Evolutionary conservation across 1,284 basidiomycete genomes (phyloP), one percentile per base, ranked within the genome.

Genomic region (Ceratobasidium theobromae): DNA sequence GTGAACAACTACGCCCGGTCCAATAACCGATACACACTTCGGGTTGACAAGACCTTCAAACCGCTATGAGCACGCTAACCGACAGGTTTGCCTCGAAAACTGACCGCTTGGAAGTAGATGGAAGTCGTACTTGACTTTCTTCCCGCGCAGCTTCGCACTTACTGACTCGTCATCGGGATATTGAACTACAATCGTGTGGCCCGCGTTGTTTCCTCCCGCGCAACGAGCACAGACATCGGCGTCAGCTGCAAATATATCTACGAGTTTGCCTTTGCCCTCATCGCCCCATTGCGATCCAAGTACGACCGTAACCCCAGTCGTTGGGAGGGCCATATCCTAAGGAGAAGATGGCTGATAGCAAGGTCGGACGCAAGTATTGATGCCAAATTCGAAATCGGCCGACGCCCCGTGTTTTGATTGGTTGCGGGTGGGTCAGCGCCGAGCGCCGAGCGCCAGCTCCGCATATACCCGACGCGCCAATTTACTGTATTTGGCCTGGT

Each of bases 201-300:
- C 97, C 45, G 96, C 96, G 76, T 99, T 99, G 81, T 98, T 98
- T 18, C 96, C 97, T 28, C 96, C 96, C 4, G 96, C 96, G 77
- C 95, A 98, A 52, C 96, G 86, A 35, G 95, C 96, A 74, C 95
- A 98, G 74, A 99, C 79, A 76, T 99, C 96, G 72, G 87, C 85
- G 64, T 96, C 86, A 21, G 88, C 91, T 51, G 93, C 84, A 72
- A 97, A 82, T 75, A 97, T 89, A 77, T 99, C 93, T 69, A 95
- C 94, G 69, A 98, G 86, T 79, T 98, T 96, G 52, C 94, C 94
- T 77, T 97, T 97, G 72, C 94, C 93, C 78, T 96, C 93, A 78
- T 96, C 94, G 69, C 94, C 94, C 94, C 94, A 97, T 75, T 97
- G 94, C 68, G 92, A 80, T 53, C 93, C 93, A 70, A 95, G 85